Conservation (phyloP, 1,284 basidiomycete genomes). For the Grifola frondosa region DNA sequence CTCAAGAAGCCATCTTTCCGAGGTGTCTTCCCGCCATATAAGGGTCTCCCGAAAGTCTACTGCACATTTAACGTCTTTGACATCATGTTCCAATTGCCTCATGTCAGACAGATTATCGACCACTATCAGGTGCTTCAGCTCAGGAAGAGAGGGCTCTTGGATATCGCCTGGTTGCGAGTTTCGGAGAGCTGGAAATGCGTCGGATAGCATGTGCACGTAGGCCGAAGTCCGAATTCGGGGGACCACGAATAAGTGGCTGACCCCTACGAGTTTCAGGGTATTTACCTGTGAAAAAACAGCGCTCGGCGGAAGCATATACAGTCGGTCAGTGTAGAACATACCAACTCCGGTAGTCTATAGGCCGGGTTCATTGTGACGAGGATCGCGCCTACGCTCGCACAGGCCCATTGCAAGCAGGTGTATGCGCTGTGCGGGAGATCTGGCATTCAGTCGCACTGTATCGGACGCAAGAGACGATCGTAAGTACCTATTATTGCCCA, state of each 20-base stretch:
- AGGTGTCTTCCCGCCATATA: constrained; percentile 55
- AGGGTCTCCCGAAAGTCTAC: constrained; percentile 69
- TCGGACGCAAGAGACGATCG: background rate
- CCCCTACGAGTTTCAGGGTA: constrained; percentile 64
- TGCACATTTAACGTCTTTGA: constrained; percentile 46
- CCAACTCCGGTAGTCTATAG: constrained; percentile 72
- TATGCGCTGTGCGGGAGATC: constrained; percentile 54
- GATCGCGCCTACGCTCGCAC: constrained; percentile 76
- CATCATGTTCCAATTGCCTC: constrained; percentile 39
- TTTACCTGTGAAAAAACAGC: constrained; percentile 41
- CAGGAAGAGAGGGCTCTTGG: constrained; percentile 59
- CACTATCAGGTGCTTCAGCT: constrained; percentile 66
- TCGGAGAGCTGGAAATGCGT: constrained; percentile 60
- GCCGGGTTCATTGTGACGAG: constrained; percentile 83
- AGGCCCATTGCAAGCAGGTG: constrained; percentile 81
- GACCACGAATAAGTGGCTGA: constrained; percentile 72
- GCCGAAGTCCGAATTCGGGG: constrained; percentile 67
- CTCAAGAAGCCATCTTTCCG: constrained; percentile 42
- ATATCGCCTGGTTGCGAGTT: constrained; percentile 53
- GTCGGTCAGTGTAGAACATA: constrained; percentile 32
- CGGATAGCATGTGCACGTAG: constrained; percentile 58
- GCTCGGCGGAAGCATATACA: background rate
- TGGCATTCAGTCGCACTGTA: constrained; percentile 3
- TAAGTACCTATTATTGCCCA: constrained; percentile 83
- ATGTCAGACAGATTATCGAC: constrained; percentile 56